A percentile compares a stretch with the other conserved stretches of the same genome.
Conservation (phyloP, 2,329 filamentous ascomycete species). For the Endocalyx cinctus region DNA sequence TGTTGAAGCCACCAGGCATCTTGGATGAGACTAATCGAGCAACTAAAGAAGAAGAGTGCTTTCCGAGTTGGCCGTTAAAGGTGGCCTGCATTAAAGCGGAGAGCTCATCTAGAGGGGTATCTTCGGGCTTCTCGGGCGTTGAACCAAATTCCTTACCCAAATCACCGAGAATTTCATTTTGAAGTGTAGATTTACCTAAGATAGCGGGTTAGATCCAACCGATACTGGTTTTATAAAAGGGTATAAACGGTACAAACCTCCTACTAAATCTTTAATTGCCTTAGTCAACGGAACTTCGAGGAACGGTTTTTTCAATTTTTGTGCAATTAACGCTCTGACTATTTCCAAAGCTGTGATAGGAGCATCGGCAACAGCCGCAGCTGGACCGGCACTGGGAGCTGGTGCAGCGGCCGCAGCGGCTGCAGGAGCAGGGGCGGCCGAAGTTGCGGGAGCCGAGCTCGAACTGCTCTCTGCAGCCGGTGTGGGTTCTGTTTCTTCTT, state of each 20-base stretch:
- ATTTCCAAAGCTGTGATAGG: slow-evolving; percentile 88
- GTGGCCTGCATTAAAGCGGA: slow-evolving; percentile 94
- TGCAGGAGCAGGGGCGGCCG: slow-evolving; percentile 47
- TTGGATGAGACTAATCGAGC: slow-evolving; percentile 96
- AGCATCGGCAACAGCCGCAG: slow-evolving; percentile 77
- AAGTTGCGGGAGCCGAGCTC: slow-evolving; percentile 39
- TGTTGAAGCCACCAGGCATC: slow-evolving; percentile 99
- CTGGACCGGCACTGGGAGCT: slow-evolving; percentile 74
- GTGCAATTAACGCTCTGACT: slow-evolving; percentile 81
- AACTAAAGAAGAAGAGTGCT: slow-evolving; percentile 89
- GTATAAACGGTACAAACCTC: slow-evolving; percentile 59
- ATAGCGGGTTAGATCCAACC: slow-evolving; percentile 9
- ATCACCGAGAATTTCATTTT: slow-evolving; percentile 98
- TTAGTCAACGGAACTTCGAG: slow-evolving; percentile 88
- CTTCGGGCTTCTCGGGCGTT: slow-evolving; percentile 96
- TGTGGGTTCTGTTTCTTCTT: slow-evolving; percentile 74
- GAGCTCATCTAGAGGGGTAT: slow-evolving; percentile 92
- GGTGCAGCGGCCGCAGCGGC: slow-evolving; percentile 49
- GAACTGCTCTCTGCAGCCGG: slow-evolving; percentile 39
- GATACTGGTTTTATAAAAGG: background rate
- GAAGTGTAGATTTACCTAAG: slow-evolving; percentile 91
- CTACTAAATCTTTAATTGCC: slow-evolving; percentile 97
- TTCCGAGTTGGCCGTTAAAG: slow-evolving; percentile 98
- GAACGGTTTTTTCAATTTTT: slow-evolving; percentile 95
- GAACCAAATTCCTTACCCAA: slow-evolving; percentile 97